phyloP scores from a whole-genome alignment of 2,329 filamentous ascomycete species.

The Aspergillus flavus region DNA sequence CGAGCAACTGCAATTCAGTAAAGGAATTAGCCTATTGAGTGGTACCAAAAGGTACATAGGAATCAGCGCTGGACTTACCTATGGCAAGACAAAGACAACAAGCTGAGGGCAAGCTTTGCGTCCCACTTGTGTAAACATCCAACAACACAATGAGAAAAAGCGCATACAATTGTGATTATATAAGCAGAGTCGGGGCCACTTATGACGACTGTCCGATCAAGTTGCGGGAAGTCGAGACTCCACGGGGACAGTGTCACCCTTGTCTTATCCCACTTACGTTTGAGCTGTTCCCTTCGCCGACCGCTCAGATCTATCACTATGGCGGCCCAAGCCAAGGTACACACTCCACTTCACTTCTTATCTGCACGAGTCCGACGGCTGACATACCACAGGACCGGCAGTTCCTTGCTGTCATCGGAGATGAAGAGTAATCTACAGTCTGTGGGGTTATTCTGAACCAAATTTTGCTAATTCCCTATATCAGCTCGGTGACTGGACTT shows the following conservation, averaged over 20 bases:
- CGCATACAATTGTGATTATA: constrained; percentile 21
- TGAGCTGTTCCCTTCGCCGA: not conserved
- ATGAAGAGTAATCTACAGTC: constrained; percentile 71
- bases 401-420: constrained; percentile 95
- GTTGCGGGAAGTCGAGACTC: constrained; percentile 10
- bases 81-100: not conserved
- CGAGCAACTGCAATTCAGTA: not conserved
- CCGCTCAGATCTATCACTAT: constrained; percentile 43
- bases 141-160: constrained; percentile 2
- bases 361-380: constrained; percentile 6
- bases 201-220: constrained; percentile 20
- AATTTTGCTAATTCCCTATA: constrained; percentile 19
- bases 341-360: constrained; percentile 9
- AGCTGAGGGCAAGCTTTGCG: constrained; percentile 10
- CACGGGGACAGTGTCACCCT: constrained; percentile 9
- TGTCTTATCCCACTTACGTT: not conserved
- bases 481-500: constrained; percentile 90
- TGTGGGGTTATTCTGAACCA: not conserved
- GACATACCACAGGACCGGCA: constrained; percentile 70
- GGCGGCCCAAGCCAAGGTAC: constrained; percentile 61
- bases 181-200: constrained; percentile 15
- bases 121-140: constrained; percentile 20
- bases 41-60: not conserved
- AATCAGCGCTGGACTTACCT: not conserved
- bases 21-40: not conserved